Conservation (phyloP, 1,284 basidiomycete species). For the Naganishia albida region DNA sequence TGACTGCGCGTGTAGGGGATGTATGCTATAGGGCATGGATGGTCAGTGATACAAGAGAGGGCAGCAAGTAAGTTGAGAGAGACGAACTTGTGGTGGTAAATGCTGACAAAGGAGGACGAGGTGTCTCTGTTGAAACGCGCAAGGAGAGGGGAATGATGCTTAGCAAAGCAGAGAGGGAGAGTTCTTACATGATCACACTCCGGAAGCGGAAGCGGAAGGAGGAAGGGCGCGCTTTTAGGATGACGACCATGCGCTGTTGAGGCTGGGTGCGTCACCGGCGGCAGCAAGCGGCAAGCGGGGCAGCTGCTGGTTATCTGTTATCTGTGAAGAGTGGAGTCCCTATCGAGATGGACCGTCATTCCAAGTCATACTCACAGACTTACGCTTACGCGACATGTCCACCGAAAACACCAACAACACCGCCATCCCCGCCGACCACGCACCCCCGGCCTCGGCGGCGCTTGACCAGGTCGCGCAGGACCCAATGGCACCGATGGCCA, state of each 20-base stretch:
- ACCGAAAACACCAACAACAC: slow-evolving; percentile 17
- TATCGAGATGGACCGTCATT: no score
- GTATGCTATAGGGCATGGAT: not conserved
- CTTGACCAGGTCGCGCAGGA: slow-evolving; percentile 38
- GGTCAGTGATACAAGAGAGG: not conserved
- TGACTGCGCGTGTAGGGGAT: not conserved
- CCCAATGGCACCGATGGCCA: slow-evolving; percentile 42
- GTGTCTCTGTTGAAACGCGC: no score
- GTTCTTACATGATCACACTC: slow-evolving; percentile 8
- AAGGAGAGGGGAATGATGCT: not conserved
- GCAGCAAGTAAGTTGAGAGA: not conserved
- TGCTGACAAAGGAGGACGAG: no score
- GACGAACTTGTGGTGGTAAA: no score
- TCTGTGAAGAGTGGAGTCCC: no score
- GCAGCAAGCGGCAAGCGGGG: not conserved
- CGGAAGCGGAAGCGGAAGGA: not conserved
- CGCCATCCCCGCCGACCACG: slow-evolving; percentile 1
- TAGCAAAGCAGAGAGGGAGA: slow-evolving; percentile 9
- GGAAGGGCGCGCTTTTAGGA: not conserved
- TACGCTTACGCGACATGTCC: slow-evolving; percentile 16
- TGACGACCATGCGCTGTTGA: not conserved
- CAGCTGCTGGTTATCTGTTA: no score
- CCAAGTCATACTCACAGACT: no score
- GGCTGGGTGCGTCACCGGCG: not conserved
- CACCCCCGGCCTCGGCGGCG: slow-evolving; percentile 39